Evolutionary conservation across 1,284 basidiomycete species (phyloP).

Genomic region (Ganoderma boninense): DNA sequence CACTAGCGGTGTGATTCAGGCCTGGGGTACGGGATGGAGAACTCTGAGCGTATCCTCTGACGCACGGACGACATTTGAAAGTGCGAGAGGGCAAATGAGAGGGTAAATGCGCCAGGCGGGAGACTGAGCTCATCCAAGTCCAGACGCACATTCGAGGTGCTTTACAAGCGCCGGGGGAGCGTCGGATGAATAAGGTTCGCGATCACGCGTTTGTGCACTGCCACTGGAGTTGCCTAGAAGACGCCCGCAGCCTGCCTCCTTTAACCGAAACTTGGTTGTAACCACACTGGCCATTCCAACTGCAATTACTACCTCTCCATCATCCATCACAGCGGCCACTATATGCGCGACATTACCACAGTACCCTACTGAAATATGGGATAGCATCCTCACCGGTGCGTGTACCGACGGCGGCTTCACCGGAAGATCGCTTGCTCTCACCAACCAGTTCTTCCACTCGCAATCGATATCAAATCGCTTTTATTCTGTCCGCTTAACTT

Average conservation of each 20-base stretch:
- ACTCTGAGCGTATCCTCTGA: conserved; percentile 5
- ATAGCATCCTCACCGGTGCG: background rate
- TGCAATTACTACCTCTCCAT: background rate
- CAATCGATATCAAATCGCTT: conserved; percentile 1
- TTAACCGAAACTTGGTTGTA: too few species aligned
- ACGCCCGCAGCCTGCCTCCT: too few species aligned
- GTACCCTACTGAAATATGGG: conserved; percentile 8
- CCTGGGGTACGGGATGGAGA: conserved; percentile 14
- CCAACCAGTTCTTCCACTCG: conserved; percentile 20
- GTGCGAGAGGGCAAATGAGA: conserved; percentile 6
- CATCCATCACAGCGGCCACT: background rate
- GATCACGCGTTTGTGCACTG: conserved; percentile 19
- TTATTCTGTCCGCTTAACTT: background rate
- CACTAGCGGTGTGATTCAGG: conserved; percentile 53
- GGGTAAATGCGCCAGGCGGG: conserved; percentile 19
- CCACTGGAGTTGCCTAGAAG: background rate
- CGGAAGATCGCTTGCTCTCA: conserved; percentile 18
- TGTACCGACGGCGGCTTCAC: conserved; percentile 20
- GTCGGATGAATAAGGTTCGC: conserved; percentile 20
- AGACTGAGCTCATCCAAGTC: conserved; percentile 31
- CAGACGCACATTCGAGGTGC: background rate
- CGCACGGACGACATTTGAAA: conserved; percentile 10
- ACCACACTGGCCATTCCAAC: background rate
- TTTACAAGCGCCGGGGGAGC: conserved; percentile 4
- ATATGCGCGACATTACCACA: background rate